Conservation (phyloP, 2,329 filamentous ascomycete species). For the Talaromyces sp. region DNA sequence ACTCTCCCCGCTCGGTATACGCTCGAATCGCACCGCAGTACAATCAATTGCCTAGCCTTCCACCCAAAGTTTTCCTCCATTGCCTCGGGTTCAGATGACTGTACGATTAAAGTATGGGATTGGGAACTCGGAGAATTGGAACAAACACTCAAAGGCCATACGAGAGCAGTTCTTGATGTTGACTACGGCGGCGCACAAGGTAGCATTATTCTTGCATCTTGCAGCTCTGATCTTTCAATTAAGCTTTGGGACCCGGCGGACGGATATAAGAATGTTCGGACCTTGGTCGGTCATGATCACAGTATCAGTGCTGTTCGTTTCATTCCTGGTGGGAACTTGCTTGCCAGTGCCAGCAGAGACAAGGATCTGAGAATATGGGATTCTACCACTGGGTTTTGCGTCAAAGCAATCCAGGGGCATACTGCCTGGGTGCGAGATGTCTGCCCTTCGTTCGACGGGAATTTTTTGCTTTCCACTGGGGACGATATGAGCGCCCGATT, state of each 20-base stretch:
- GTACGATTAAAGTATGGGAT: constrained; percentile 95
- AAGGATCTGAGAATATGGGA: constrained; percentile 87
- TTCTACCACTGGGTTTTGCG: constrained; percentile 84
- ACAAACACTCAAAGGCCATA: constrained; percentile 86
- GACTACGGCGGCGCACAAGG: constrained; percentile 85
- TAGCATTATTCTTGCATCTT: constrained; percentile 73
- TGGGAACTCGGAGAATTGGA: constrained; percentile 92
- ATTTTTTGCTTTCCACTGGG: constrained; percentile 76
- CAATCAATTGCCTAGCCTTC: constrained; percentile 85
- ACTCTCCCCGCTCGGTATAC: constrained; percentile 73
- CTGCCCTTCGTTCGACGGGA: constrained; percentile 73
- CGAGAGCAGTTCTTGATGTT: constrained; percentile 79
- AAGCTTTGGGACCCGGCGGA: constrained; percentile 91
- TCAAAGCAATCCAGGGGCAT: constrained; percentile 84
- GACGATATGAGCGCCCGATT: constrained; percentile 76
- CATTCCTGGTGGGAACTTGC: constrained; percentile 78
- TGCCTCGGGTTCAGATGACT: constrained; percentile 86
- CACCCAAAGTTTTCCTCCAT: constrained; percentile 88
- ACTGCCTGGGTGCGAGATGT: constrained; percentile 90
- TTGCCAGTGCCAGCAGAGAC: constrained; percentile 83
- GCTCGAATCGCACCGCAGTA: constrained; percentile 74
- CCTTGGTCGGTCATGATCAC: constrained; percentile 86
- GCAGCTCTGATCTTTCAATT: constrained; percentile 85
- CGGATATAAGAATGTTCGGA: constrained; percentile 93
- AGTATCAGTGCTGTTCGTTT: constrained; percentile 86